Evolutionary conservation across 805 yeast genomes (phyloP).

Genomic region (Blastobotrys terrestris): DNA sequence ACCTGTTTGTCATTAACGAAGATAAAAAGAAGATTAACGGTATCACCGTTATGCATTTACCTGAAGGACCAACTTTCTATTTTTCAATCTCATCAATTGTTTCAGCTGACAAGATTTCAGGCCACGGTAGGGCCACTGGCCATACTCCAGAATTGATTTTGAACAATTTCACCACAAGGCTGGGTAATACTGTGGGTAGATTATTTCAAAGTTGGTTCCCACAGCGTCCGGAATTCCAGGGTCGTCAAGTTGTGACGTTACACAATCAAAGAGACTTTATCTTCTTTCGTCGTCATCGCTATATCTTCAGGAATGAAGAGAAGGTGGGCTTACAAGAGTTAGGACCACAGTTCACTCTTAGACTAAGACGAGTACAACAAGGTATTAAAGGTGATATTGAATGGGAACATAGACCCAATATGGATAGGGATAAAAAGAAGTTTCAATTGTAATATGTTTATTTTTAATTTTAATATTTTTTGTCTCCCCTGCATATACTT

Average conservation of each 20-base stretch:
- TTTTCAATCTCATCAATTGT: slow-evolving; percentile 74
- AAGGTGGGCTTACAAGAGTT: slow-evolving; percentile 91
- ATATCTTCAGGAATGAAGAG: slow-evolving; percentile 81
- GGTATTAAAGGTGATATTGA: slow-evolving; percentile 89
- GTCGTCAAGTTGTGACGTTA: slow-evolving; percentile 90
- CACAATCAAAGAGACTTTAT: slow-evolving; percentile 96
- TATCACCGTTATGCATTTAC: slow-evolving; percentile 85
- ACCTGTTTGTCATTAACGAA: slow-evolving; percentile 83
- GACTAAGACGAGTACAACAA: slow-evolving; percentile 80
- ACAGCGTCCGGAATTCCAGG: slow-evolving; percentile 86
- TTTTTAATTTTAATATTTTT: slow-evolving; percentile 3
- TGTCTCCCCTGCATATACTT: too few relatives aligned
- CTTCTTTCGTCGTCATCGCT: slow-evolving; percentile 92
- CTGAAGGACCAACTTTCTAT: slow-evolving; percentile 92
- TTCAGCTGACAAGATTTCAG: slow-evolving; percentile 67
- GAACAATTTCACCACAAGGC: slow-evolving; percentile 86
- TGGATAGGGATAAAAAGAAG: slow-evolving; percentile 95
- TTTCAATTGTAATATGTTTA: slow-evolving; percentile 54
- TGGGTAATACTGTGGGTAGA: slow-evolving; percentile 91
- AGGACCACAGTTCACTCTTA: slow-evolving; percentile 94
- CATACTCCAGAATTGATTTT: slow-evolving; percentile 89
- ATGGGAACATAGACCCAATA: slow-evolving; percentile 94
- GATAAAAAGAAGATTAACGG: slow-evolving; percentile 92
- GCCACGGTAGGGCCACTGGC: slow-evolving; percentile 86
- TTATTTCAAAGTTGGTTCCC: slow-evolving; percentile 91